Base-by-base conservation (phyloP, 1,284 basidiomycete species). In the Psilocybe mexicana region DNA sequence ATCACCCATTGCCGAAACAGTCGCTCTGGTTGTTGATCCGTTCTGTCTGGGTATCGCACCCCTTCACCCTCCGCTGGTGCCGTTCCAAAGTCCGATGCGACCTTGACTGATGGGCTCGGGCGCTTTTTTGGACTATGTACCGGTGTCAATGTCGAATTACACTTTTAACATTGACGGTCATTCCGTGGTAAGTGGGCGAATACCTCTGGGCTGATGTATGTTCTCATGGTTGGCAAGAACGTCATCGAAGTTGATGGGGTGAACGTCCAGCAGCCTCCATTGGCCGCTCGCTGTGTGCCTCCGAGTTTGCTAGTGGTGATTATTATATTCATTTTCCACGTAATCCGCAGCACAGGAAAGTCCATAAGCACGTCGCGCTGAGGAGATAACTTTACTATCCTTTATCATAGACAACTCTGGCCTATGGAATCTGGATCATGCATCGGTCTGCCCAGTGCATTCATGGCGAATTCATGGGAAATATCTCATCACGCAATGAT, bases 241-340 rank as follows among this genome's bases (percentile, higher is more conserved):
- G 61, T 85, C 52, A 85, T 86, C 35, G 84, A 86, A 65, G 81
- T 68, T 0, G 85, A 86, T 44, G 80, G 83, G 2, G 66, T 62
- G 10, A 77, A 75, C 58, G 71, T 73, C 0, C 35, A 71, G 11
- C 80, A 18, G 18, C 18, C 18, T 18, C 18, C 18, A 18, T 18
- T 18, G 18, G 18, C 18, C 18, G 18, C 18, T 18, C 18, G 18
- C 18, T 18, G 18, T 60, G 63, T 55, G 11, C 69, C 75, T 11
- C 80, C 80, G 1, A 72, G 69, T 6, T 65, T 74, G 0, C 81
- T 81, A 0, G 76, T 82, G 14, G 61, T 54, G 60, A 74, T 76
- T 66, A 60, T 76, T 30, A 74, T 76, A 48, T 18, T 14, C 43
- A 48, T 65, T 6, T 78, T 78, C 65, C 58, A 57, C 28, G 76